phyloP scores from a whole-genome alignment of 2,329 filamentous ascomycete species.

The Dothideomycetes sp. region DNA sequence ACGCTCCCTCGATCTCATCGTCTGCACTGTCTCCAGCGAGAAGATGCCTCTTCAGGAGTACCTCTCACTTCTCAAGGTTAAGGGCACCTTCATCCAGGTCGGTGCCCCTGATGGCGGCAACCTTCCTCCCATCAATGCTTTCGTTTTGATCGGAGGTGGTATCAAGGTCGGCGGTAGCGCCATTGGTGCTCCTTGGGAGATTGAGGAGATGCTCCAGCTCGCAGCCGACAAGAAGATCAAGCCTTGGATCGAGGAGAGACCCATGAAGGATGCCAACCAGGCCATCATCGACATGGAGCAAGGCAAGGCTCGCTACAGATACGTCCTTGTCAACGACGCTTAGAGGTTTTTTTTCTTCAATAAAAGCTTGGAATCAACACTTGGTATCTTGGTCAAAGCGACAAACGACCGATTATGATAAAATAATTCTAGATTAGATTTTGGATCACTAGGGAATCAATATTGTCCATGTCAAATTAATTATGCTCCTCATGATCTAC shows the following conservation, averaged over 20 bases:
- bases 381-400: constrained; percentile 1
- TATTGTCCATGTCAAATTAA: too few species aligned
- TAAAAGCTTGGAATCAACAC: neutral
- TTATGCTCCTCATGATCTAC: too few species aligned
- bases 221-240: constrained; percentile 47
- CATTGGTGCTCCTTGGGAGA: constrained; percentile 45
- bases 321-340: constrained; percentile 24
- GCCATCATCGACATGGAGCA: constrained; percentile 45
- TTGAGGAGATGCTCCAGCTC: constrained; percentile 49
- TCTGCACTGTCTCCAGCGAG: constrained; percentile 44
- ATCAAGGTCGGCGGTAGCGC: constrained; percentile 31
- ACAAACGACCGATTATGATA: too few species aligned
- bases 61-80: constrained; percentile 45
- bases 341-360: neutral
- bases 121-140: constrained; percentile 42
- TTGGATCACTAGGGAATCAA: too few species aligned
- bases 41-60: constrained; percentile 55
- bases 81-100: constrained; percentile 53
- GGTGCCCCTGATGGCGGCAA: constrained; percentile 48
- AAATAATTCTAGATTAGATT: too few species aligned
- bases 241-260: constrained; percentile 51
- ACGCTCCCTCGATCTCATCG: constrained; percentile 43
- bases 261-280: constrained; percentile 47
- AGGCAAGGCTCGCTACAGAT: constrained; percentile 40
- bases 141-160: constrained; percentile 45